Evolutionary conservation across 352 stramenopile species (phyloP).

Genomic region (Hyphochytrium catenoides): DNA sequence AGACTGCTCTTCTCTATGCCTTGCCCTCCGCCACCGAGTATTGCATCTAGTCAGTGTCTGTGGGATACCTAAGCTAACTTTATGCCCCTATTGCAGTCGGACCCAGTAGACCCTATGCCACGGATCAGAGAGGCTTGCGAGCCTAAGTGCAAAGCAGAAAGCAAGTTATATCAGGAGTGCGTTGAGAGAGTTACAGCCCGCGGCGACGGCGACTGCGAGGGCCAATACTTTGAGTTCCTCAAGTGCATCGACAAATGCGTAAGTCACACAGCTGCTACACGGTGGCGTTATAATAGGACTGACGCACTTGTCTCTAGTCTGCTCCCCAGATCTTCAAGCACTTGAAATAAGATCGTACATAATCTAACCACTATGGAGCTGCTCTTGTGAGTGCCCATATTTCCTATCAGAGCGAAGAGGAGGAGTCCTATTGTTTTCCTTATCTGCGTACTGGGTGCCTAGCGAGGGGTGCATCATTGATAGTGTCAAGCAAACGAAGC

Average conservation of each 20-base stretch:
- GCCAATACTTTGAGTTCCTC: constrained; percentile 84
- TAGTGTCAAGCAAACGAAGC: too few species aligned
- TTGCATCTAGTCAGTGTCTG: background rate
- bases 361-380: too few species aligned
- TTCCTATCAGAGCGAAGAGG: too few species aligned
- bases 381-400: too few species aligned
- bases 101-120: constrained; percentile 77
- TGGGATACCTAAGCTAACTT: constrained; percentile 52
- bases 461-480: too few species aligned
- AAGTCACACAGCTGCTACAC: too few species aligned
- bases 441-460: too few species aligned
- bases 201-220: constrained; percentile 72
- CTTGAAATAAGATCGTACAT: constrained; percentile 44
- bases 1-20: too few species aligned
- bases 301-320: constrained; percentile 23
- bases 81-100: too few species aligned
- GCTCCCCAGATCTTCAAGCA: constrained; percentile 84
- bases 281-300: too few species aligned
- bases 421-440: too few species aligned
- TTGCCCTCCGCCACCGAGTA: too few species aligned
- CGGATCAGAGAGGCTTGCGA: constrained; percentile 71
- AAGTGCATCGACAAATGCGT: constrained; percentile 87
- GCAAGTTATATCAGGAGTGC: constrained; percentile 71
- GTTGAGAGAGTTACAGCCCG: constrained; percentile 67
- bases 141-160: constrained; percentile 60